A percentile compares a stretch with the other conserved stretches of the same genome.
phyloP scores from a whole-genome alignment of 805 yeast genomes.

The Candida jianshihensis region DNA sequence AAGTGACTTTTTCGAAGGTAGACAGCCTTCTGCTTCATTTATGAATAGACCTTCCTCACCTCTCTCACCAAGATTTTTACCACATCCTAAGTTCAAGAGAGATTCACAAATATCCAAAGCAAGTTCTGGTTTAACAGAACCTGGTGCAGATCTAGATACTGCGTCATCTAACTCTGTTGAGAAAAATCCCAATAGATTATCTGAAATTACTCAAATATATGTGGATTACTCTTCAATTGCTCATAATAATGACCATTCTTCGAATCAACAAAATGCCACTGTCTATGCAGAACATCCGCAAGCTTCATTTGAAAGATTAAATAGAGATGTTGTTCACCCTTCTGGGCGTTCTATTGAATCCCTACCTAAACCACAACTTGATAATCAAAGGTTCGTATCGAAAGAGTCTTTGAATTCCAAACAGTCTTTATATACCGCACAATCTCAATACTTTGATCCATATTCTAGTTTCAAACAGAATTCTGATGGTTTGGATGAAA shows the following conservation, averaged over 20 bases:
- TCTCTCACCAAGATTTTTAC: conserved; percentile 29
- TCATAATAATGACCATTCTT: neutral
- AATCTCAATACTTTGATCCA: neutral
- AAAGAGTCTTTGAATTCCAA: conserved; percentile 1
- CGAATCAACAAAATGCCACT: neutral
- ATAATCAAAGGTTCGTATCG: neutral
- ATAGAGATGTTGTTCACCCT: too few species aligned
- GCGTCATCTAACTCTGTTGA: conserved; percentile 8
- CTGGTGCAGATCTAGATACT: conserved; percentile 10
- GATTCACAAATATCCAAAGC: conserved; percentile 17
- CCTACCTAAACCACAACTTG: neutral
- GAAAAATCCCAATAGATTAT: conserved; percentile 15
- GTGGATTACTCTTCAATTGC: conserved; percentile 25
- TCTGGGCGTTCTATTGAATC: neutral
- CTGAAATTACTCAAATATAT: conserved; percentile 26
- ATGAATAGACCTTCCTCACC: conserved; percentile 25
- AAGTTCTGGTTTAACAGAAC: conserved; percentile 12
- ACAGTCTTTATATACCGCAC: neutral
- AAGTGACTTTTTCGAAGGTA: conserved; percentile 24
- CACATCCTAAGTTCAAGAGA: conserved; percentile 24
- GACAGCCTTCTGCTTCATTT: conserved; percentile 5
- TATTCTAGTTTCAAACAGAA: conserved; percentile 1
- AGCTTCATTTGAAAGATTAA: neutral
- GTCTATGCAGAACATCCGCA: neutral
- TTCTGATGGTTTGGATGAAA: conserved; percentile 17